Evolutionary conservation across 805 yeast genomes (phyloP).

Genomic region (Barnettozyma sucrosica): DNA sequence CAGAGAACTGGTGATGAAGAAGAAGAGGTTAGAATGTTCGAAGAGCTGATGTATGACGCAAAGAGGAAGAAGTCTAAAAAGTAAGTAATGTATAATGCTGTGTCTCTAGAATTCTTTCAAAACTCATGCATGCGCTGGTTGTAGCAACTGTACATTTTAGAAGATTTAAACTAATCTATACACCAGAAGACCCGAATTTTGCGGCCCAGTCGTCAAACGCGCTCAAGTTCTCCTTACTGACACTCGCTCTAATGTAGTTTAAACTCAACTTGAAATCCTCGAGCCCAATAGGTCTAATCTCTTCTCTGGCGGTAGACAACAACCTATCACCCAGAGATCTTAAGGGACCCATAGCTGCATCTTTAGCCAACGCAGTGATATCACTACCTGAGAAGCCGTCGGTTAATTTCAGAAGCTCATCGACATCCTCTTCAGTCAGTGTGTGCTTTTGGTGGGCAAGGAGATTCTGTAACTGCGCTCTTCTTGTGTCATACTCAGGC

Average conservation of each 20-base stretch:
- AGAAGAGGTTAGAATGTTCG: conserved; percentile 87
- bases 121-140: not conserved
- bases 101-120: not conserved
- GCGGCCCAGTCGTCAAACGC: conserved; percentile 87
- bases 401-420: conserved; percentile 56
- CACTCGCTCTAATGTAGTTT: conserved; percentile 82
- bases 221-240: conserved; percentile 69
- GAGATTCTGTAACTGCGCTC: conserved; percentile 64
- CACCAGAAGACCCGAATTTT: conserved; percentile 86
- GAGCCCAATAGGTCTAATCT: conserved; percentile 68
- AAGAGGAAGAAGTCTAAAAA: conserved; percentile 23
- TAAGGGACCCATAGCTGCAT: conserved; percentile 97
- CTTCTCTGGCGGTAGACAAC: conserved; percentile 61
- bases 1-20: conserved; percentile 82
- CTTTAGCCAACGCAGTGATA: conserved; percentile 91
- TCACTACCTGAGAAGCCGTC: conserved; percentile 93
- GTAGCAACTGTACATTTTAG: not conserved
- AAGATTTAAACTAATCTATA: conserved; percentile 30
- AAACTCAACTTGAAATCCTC: conserved; percentile 74
- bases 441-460: conserved; percentile 64
- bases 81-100: not conserved
- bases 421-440: conserved; percentile 57
- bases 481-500: conserved; percentile 82
- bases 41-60: conserved; percentile 88
- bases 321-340: conserved; percentile 85